Evolutionary conservation across 495 filamentous ascomycete species (phyloP).

Genomic region (Aspergillus ostianus): DNA sequence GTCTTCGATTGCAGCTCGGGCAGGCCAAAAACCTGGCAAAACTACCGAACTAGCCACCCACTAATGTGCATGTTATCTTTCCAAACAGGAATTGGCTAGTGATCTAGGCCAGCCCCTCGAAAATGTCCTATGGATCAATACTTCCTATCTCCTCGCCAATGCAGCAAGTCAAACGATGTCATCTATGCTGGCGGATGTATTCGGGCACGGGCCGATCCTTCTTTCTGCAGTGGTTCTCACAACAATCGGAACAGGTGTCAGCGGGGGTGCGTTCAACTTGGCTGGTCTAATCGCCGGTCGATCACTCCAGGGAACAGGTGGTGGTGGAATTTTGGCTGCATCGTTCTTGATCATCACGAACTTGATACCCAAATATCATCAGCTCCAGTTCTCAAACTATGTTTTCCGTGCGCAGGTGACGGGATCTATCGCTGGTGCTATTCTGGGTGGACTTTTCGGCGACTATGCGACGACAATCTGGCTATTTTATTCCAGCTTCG

Average conservation of each 20-base stretch:
- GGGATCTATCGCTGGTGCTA: constrained; percentile 36
- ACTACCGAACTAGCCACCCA: not conserved
- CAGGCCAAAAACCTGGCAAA: not conserved
- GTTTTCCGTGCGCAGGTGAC: constrained; percentile 34
- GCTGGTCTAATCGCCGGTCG: constrained; percentile 61
- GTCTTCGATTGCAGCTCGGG: not conserved
- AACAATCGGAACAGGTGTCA: constrained; percentile 57
- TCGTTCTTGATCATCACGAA: constrained; percentile 68
- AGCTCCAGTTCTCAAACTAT: constrained; percentile 41
- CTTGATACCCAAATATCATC: constrained; percentile 46
- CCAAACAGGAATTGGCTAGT: constrained; percentile 21
- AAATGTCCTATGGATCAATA: constrained; percentile 40
- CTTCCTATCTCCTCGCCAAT: constrained; percentile 38
- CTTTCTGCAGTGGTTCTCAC: constrained; percentile 53
- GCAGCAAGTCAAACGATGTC: constrained; percentile 39
- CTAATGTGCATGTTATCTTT: not conserved
- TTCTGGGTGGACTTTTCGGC: constrained; percentile 39
- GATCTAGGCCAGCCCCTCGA: constrained; percentile 27
- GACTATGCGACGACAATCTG: constrained; percentile 38
- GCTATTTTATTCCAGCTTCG: constrained; percentile 45
- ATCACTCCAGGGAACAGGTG: constrained; percentile 68
- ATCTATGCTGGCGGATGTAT: constrained; percentile 40
- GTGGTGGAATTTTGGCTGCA: constrained; percentile 63
- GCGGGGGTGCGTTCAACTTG: constrained; percentile 58
- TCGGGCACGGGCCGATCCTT: constrained; percentile 44